Evolutionary conservation across 2,329 filamentous ascomycete species (phyloP), one percentile per base, ranked within the genome.

Genomic region (Trichoderma endophyticum): DNA sequence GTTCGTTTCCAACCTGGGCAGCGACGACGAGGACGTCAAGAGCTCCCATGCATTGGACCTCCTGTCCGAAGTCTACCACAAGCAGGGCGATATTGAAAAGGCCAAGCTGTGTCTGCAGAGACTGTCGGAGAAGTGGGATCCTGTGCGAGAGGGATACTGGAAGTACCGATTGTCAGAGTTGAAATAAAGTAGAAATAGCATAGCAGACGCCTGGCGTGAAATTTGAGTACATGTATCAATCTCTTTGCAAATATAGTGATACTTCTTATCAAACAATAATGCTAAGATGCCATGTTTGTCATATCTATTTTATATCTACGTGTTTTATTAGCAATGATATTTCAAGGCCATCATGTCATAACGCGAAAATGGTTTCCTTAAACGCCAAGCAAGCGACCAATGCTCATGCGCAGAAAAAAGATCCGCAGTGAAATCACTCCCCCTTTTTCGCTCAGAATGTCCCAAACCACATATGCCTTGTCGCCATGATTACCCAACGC

Each of bases 81-180:
- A 89, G 76, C 81, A 85, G 71, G 87, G 87, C 14, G 85, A 89
- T 64, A 86, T 81, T 75, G 86, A 87, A 21, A 87, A 89, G 79
- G 94, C 94, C 2, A 88, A 86, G 69, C 82, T 89, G 78, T 94
- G 92, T 73, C 82, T 98, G 77, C 87, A 88, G 72, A 84, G 97
- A 73, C 81, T 99, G 78, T 92, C 89, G 62, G 90, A 92, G 78
- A 95, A 91, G 84, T 99, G 94, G 87, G 96, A 99, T 85, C 93
- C 93, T 7, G 92, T 99, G 73, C 87, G 96, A 72, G 91, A 90
- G 75, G 95, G 95, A 75, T 99, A 98, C 82, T 99, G 96, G 96
- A 91, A 93, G 77, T 97, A 83, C 64, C 77, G 82, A 32, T 76
- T 78, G 18, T 74, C 77, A 48, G 77, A 81, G 73, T 72, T 81